phyloP scores from a whole-genome alignment of 2,329 filamentous ascomycete genomes.

The Penicillium sp. region DNA sequence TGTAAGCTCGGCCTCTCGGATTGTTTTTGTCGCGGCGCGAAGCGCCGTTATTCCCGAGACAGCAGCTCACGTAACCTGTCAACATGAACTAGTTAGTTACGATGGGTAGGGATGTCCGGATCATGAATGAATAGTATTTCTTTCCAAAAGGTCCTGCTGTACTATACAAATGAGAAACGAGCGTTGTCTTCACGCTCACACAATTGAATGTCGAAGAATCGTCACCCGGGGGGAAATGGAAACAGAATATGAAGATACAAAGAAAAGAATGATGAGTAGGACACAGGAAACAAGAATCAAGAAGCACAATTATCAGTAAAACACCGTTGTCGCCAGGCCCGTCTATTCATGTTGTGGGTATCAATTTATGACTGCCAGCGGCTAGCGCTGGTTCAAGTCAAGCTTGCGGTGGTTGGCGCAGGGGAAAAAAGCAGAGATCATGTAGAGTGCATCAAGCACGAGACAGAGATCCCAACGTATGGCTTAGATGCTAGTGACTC shows the following conservation, averaged over 20 bases:
- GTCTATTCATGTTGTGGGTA: slow-evolving; percentile 36
- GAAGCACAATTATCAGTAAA: slow-evolving; percentile 13
- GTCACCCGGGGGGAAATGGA: slow-evolving; percentile 2
- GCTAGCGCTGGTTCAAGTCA: slow-evolving; percentile 15
- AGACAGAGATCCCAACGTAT: neutral
- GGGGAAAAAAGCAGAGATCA: slow-evolving; percentile 1
- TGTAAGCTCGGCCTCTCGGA: slow-evolving; percentile 6
- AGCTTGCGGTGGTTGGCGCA: neutral
- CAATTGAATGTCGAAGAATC: neutral
- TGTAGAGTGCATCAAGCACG: slow-evolving; percentile 2
- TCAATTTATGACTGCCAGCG: slow-evolving; percentile 27
- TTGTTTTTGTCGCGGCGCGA: too few species aligned
- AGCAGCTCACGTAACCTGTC: too few species aligned
- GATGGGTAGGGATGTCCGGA: too few species aligned
- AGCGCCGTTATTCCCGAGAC: too few species aligned
- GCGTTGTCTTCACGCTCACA: neutral
- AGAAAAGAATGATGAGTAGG: slow-evolving; percentile 4
- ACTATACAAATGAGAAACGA: neutral
- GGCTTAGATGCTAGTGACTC: slow-evolving; percentile 45
- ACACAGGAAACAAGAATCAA: slow-evolving; percentile 3
- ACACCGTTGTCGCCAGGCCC: slow-evolving; percentile 32
- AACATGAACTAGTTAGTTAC: neutral
- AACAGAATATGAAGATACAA: slow-evolving; percentile 10
- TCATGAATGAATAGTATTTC: neutral
- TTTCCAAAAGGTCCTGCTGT: slow-evolving; percentile 3